phyloP scores from a whole-genome alignment of 805 yeast genomes.

The Candida ortonii region DNA sequence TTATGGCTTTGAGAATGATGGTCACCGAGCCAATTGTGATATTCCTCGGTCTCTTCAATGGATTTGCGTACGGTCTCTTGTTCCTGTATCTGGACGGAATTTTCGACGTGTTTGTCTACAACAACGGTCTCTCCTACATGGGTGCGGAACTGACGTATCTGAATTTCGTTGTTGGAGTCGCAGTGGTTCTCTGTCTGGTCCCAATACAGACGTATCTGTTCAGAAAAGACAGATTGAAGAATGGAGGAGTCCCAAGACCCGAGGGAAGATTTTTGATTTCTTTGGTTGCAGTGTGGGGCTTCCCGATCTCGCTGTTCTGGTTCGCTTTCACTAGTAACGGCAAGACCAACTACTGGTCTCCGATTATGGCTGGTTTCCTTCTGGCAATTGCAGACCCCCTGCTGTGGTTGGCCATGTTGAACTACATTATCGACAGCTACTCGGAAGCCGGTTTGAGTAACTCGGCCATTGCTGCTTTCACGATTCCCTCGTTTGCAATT shows the following conservation, averaged over 20 bases:
- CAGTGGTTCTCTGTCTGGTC: slow-evolving; percentile 27
- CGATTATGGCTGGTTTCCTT: slow-evolving; percentile 33
- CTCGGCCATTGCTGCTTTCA: slow-evolving; percentile 37
- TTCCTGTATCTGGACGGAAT: slow-evolving; percentile 37
- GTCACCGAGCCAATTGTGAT: slow-evolving; percentile 36
- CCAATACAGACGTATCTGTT: slow-evolving; percentile 34
- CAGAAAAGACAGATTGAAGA: slow-evolving; percentile 29
- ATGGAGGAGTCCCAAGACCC: slow-evolving; percentile 34
- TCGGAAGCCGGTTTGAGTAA: slow-evolving; percentile 33
- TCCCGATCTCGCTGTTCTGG: slow-evolving; percentile 36
- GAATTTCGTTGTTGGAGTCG: slow-evolving; percentile 36
- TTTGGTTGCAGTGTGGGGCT: slow-evolving; percentile 36
- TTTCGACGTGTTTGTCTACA: slow-evolving; percentile 33
- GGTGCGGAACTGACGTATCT: slow-evolving; percentile 34
- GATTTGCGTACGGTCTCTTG: slow-evolving; percentile 35
- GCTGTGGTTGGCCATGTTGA: slow-evolving; percentile 36
- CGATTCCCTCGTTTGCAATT: slow-evolving; percentile 36
- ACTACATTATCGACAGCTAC: slow-evolving; percentile 35
- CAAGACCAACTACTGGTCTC: slow-evolving; percentile 33
- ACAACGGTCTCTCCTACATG: slow-evolving; percentile 32
- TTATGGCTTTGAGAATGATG: slow-evolving; percentile 35
- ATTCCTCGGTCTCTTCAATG: slow-evolving; percentile 35
- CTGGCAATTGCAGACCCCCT: slow-evolving; percentile 35
- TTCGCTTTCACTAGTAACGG: slow-evolving; percentile 35
- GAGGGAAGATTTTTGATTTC: slow-evolving; percentile 35